Conservation (phyloP, 208 protist species). For the Strigomonas culicis region DNA sequence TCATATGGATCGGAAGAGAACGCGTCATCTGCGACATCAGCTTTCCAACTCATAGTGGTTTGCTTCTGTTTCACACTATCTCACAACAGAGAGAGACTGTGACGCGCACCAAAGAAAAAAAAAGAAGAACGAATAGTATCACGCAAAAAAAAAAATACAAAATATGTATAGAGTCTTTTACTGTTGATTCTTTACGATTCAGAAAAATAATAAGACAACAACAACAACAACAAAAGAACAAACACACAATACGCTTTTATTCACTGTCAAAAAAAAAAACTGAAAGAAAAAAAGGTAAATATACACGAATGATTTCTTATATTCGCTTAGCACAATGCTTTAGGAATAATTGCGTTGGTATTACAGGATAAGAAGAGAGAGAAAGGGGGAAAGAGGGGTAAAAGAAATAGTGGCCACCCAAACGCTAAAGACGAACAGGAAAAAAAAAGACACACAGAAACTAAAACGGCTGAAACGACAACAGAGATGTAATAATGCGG, state of each 20-base stretch:
- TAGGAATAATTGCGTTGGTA: neutral
- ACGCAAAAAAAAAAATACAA: conserved; percentile 8
- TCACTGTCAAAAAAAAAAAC: conserved; percentile 4
- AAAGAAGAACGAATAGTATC: conserved; percentile 6
- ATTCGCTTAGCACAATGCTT: too few species aligned
- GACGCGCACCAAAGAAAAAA: neutral
- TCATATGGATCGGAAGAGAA: too few species aligned
- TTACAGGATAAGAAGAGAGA: neutral
- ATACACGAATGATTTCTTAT: neutral
- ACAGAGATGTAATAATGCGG: too few species aligned
- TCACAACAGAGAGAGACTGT: too few species aligned
- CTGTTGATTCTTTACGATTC: neutral
- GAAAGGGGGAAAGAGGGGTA: neutral
- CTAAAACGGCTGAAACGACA: neutral
- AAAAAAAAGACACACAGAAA: conserved; percentile 10
- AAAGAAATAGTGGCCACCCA: neutral
- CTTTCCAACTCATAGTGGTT: too few species aligned
- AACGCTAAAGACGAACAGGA: neutral
- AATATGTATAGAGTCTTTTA: conserved; percentile 4
- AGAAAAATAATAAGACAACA: conserved; percentile 8
- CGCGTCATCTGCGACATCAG: too few species aligned
- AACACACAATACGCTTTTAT: conserved; percentile 3
- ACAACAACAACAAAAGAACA: conserved; percentile 4
- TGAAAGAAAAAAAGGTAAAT: conserved; percentile 14
- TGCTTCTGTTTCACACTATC: too few species aligned